Base-by-base conservation (phyloP, 1,284 basidiomycete species). In the Malassezia equina region DNA sequence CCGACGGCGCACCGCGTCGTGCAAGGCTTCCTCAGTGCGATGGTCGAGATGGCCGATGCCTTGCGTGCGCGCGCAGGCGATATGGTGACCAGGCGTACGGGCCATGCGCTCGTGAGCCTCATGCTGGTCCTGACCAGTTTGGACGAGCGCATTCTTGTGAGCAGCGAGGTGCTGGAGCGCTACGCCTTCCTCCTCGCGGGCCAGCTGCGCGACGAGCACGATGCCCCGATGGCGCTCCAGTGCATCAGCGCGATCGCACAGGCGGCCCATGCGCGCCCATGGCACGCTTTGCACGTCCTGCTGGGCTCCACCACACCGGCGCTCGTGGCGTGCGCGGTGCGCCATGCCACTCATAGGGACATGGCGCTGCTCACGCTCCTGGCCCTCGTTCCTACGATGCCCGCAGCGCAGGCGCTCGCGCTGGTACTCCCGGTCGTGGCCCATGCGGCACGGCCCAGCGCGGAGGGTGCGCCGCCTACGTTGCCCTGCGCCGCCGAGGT, bases 11-110 rank as follows among this genome's bases (percentile, higher is more conserved):
- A 65, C n/a, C 62, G 67, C 15, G 77, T 88, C 4, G 76, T 94
- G 0, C 90, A 96, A 68, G 90, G 88, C 6, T 77, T 95, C 32
- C 76, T 96, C 9, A 90, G 88, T 0, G 81, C 85, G 1, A 90
- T 88, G 69, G 76, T 98, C 33, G 78, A 85, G 49, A 87, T 90
- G 66, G 80, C 95, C 21, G 90, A 95, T 64, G 88, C 86, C 60
- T 88, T 94, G 84, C 82, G 64, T 19, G 55, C 62, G 15, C 61
- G 70, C 43, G 80, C 84, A 55, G 91, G 90, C 3, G 88, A 86
- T 64, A 62, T 79, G 65, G 42, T 9, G 24, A 27, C 2, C 21
- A 12, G n/a, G 23, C 32, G 47, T 31, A 36, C 15, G 4, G 27
- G n/a, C 1, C 33, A 17, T 25, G 47, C 47, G 19, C 19, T 36